Evolutionary conservation across 2,329 filamentous ascomycete genomes (phyloP), one percentile per base, ranked within the genome.

Genomic region (Chaetomiaceae sp.): DNA sequence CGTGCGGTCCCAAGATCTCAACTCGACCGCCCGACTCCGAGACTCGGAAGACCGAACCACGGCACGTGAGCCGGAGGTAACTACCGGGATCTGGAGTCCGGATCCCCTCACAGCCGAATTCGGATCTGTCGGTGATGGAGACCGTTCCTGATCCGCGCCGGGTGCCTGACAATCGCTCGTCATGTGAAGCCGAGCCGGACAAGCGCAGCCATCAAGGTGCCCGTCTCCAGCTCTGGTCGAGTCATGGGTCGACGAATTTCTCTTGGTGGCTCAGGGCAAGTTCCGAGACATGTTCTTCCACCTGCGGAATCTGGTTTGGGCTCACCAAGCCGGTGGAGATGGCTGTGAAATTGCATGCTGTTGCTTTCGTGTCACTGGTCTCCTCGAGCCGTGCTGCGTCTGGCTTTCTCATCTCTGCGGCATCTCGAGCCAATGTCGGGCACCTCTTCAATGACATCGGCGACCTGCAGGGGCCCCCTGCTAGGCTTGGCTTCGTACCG

Each of bases 111-210:
- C 15, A 11, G 47, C 14, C 8, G 17, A 47, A 29, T 38, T 20
- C 23, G 25, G 34, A 47, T 14, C n/a, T n/a, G n/a, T 31, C 27
- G 47, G 38, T 47, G 47, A 47, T 53, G 46, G 46, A 45, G 49
- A 48, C 52, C 36, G 55, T 54, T 43, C 51, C 55, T 57, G 48
- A 57, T 57, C 55, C 49, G 56, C 56, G 44, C 22, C 49, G 45
- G 45, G 56, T 58, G 47, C 56, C 56, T 58, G 53, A 53, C 49
- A 47, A 58, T 58, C 53, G n/a, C 37, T 43, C 20, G 20, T 47
- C 50, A 39, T 39, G 42, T 38, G 49, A 27, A 34, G 49, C 43
- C 9, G 34, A 19, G 14, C 27, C 4, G 2, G 29, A 8, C 23
- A 25, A 22, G 27, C 14, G 36, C n/a, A 43, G 5, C 23, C 15